phyloP scores from a whole-genome alignment of 768 basidiomycete species.

The Dentipellis sp. region DNA sequence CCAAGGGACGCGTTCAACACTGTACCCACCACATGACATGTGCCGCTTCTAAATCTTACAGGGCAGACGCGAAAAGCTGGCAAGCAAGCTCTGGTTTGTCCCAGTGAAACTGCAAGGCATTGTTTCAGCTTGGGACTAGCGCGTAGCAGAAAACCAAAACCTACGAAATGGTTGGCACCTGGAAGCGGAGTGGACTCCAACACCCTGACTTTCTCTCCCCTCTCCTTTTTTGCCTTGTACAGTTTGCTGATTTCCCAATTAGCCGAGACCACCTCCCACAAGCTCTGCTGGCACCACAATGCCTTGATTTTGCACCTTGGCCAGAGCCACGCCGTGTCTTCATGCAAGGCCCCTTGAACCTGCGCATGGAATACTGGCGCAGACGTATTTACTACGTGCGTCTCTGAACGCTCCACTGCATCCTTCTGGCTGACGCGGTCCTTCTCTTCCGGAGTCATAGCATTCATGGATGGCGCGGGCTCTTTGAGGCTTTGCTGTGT shows the following conservation, averaged over 20 bases:
- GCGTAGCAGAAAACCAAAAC: background rate
- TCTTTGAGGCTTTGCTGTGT: slow-evolving; percentile 1
- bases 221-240: slow-evolving; percentile 6
- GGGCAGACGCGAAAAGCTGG: background rate
- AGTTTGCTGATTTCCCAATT: slow-evolving; percentile 10
- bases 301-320: slow-evolving; percentile 12
- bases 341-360: slow-evolving; percentile 5
- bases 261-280: slow-evolving; percentile 10
- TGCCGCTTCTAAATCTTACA: background rate
- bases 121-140: background rate
- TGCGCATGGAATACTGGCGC: slow-evolving; percentile 5
- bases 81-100: background rate
- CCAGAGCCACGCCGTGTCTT: slow-evolving; percentile 2
- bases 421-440: slow-evolving; percentile 10
- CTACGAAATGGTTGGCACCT: slow-evolving; percentile 13
- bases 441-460: slow-evolving; percentile 4
- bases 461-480: slow-evolving; percentile 7
- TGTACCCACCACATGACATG: too few species aligned
- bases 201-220: slow-evolving; percentile 2
- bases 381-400: slow-evolving; percentile 7
- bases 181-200: slow-evolving; percentile 11
- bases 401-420: slow-evolving; percentile 9
- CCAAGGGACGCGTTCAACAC: too few species aligned
- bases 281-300: slow-evolving; percentile 10
- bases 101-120: background rate